Evolutionary conservation across 306 rosid species (phyloP), one percentile per base, ranked within the genome.

Genomic region (Ceratonia siliqua): DNA sequence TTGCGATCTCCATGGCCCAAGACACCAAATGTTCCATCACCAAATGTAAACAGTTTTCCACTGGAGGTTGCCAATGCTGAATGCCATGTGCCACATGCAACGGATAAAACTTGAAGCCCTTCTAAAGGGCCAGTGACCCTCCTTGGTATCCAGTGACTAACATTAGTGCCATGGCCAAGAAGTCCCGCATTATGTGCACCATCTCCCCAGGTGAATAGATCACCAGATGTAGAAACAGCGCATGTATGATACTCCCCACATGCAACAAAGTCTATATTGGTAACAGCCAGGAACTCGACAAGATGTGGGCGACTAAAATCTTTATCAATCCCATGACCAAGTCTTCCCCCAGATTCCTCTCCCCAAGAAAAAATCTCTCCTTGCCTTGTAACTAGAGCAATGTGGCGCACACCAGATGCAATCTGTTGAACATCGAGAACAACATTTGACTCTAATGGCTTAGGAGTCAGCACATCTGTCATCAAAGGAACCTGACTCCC

Each of bases 281-380:
- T 78, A 72, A 77, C 57, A 24, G 90, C 87, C 32, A 89, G 66
- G 35, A 81, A 83, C 88, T 89, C 94, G 64, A 89, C 88, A 46
- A 87, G 88, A 22, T 48, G 84, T n/a, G 94, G 94, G 36, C 48
- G 78, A 56, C 79, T 75, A 24, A 74, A 79, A 73, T 85, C 82
- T 79, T 64, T 84, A 65, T 89, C 94, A 62, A 81, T 65, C 52
- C 94, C 94, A 65, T 89, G 94, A 49, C 94, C 94, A 38, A 89
- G 90, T 48, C 91, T 78, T 67, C 94, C 94, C 9, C 94, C 94
- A 25, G 76, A 83, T 79, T 89, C 94, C 81, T 89, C 94, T 25
- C 94, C 94, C 94, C 94, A 89, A 22, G 91, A 83, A 79, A 89
- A 89, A 74, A 89, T 91, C 79, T 89, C 94, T 58, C 94, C 94